These are phyloP conservation scores for Priceomyces carsonii DNA, from an alignment of 805 yeast species.

Conservation along the genomic window DNA sequence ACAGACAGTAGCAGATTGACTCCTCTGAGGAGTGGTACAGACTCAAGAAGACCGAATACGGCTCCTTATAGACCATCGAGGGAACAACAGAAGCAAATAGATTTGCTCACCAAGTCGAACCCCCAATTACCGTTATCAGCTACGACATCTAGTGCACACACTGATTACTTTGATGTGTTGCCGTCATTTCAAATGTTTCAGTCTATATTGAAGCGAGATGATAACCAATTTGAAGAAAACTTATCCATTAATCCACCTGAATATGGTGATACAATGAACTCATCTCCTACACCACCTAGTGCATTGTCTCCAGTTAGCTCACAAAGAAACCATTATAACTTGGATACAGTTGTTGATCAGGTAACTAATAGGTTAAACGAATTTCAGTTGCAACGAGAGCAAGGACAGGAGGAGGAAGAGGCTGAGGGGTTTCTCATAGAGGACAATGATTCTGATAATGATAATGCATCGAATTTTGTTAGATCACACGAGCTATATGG, in stretches of 20 bases:
- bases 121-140: constrained; percentile 20
- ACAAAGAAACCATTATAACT: constrained; percentile 2
- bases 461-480: constrained; percentile 6
- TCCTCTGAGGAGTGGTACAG: no score
- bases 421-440: constrained; percentile 18
- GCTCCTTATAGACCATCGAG: constrained; percentile 35
- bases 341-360: constrained; percentile 9
- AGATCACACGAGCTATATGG: constrained; percentile 30
- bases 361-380: constrained; percentile 13
- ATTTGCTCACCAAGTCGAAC: constrained; percentile 15
- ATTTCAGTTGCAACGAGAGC: constrained; percentile 4
- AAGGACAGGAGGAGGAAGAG: constrained; percentile 11
- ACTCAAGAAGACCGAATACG: constrained; percentile 11
- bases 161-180: constrained; percentile 53
- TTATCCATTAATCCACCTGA: constrained; percentile 33
- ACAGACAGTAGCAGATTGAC: not conserved
- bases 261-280: constrained; percentile 32
- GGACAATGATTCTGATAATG: constrained; percentile 13
- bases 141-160: constrained; percentile 28
- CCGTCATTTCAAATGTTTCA: constrained; percentile 74
- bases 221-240: constrained; percentile 37
- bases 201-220: constrained; percentile 45
- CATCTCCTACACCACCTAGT: constrained; percentile 30
- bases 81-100: constrained; percentile 38
- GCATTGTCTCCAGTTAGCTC: constrained; percentile 13